Base-by-base conservation (phyloP, 2,329 filamentous ascomycete species). In the Samsoniella hepiali region DNA sequence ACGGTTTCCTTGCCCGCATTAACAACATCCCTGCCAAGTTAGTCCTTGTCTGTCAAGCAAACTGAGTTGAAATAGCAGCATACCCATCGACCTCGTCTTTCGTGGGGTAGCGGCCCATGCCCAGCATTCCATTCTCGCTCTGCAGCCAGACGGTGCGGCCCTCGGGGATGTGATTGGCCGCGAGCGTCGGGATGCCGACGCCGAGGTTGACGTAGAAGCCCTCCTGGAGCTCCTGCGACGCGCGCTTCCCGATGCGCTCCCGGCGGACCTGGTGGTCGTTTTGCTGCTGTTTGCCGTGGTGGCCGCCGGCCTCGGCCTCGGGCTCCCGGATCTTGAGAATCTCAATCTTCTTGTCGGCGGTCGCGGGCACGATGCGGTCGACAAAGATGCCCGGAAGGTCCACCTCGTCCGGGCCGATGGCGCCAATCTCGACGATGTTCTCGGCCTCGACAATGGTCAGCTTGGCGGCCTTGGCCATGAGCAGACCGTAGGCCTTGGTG, bases 1-100 rank as follows among this genome's bases (percentile, higher is more conserved):
- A 93, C 90, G 0, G 91, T 96, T 74, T 96, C 91, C 73, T 96
- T 96, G 63, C 91, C 91, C 0, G 91, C 91, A 69, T 95, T 96
- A 78, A 95, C 89, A 66, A 93, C 86, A 69, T 94, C 91, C 11
- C 79, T 81, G 42, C 11, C 6, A 40, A 44, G 58, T 54, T 13
- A 15, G 11, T 66, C 3, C 38, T 15, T 2, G 5, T 40, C 38
- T 15, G 5, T 5, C 38, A 15, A 2, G 7, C 11, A 15, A 40
- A 9, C 13, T 9, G 13, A 9, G 10, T 5, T 9, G 13, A 9
- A 5, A 2, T 3, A 40, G 7, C 1, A 8, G 74, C 77, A 68
- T 70, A 79, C 69, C 89, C 79, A 72, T 95, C 91, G 56, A 91
- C 84, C 66, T 90, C 81, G 1, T 86, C 87, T 66, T 87, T 84